Evolutionary conservation across 2,329 filamentous ascomycete genomes (phyloP).

Genomic region (Diaporthe longicolla): DNA sequence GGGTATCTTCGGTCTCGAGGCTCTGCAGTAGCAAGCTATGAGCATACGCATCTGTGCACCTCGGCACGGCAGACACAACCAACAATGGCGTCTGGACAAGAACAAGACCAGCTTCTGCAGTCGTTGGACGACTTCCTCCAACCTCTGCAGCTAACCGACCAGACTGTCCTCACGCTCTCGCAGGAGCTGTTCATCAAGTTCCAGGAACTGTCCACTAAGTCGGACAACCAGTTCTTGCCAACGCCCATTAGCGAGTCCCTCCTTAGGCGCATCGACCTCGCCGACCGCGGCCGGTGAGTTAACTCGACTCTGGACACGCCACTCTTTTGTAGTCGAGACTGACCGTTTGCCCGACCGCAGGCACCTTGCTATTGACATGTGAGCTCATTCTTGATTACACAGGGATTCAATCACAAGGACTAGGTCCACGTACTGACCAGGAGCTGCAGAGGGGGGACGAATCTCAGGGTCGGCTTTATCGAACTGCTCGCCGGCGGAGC

Average conservation of each 20-base stretch:
- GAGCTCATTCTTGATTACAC: conserved; percentile 54
- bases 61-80: conserved; percentile 26
- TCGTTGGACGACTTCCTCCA: conserved; percentile 62
- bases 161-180: conserved; percentile 63
- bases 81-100: conserved; percentile 40
- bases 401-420: conserved; percentile 42
- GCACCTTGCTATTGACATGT: conserved; percentile 77
- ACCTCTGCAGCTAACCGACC: conserved; percentile 64
- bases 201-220: conserved; percentile 64
- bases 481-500: conserved; percentile 64
- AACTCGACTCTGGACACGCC: conserved; percentile 17
- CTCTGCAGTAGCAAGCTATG: conserved; percentile 17
- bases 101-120: conserved; percentile 38
- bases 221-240: conserved; percentile 69
- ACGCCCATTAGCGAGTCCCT: conserved; percentile 74
- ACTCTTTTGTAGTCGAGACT: conserved; percentile 16
- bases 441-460: conserved; percentile 72
- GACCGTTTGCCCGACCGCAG: conserved; percentile 53
- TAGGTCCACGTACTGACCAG: conserved; percentile 40
- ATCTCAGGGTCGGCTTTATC: conserved; percentile 77
- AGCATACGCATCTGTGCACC: conserved; percentile 11
- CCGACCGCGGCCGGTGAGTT: conserved; percentile 64
- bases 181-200: conserved; percentile 64
- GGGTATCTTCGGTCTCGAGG: not conserved
- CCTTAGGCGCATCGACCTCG: conserved; percentile 61